Evolutionary conservation across 495 filamentous ascomycete species (phyloP).

Genomic region (Hypoxylon intermedium): DNA sequence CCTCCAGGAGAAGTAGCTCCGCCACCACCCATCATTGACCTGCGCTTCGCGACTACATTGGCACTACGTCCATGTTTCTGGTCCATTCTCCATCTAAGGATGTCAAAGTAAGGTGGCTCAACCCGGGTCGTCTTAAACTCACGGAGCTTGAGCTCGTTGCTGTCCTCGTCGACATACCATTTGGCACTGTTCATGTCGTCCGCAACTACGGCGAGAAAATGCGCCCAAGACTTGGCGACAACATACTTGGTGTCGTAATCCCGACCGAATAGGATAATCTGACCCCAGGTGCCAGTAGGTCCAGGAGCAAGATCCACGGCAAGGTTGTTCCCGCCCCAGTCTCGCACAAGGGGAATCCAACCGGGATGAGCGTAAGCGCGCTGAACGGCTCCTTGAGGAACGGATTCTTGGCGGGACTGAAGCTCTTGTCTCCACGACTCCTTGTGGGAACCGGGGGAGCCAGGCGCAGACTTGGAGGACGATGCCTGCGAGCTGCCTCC

Average conservation of each 20-base stretch:
- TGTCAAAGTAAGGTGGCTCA: slow-evolving; percentile 94
- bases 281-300: slow-evolving; percentile 89
- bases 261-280: slow-evolving; percentile 93
- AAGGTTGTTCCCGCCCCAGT: slow-evolving; percentile 98
- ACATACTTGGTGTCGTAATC: slow-evolving; percentile 99
- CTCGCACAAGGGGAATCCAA: slow-evolving; percentile 95
- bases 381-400: slow-evolving; percentile 84
- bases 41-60: slow-evolving; percentile 48
- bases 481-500: slow-evolving; percentile 61
- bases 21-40: slow-evolving; percentile 45
- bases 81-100: slow-evolving; percentile 91
- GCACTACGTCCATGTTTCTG: slow-evolving; percentile 83
- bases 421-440: slow-evolving; percentile 81
- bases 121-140: slow-evolving; percentile 88
- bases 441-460: slow-evolving; percentile 63
- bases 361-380: slow-evolving; percentile 92
- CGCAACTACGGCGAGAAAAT: slow-evolving; percentile 83
- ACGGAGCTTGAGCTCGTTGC: slow-evolving; percentile 84
- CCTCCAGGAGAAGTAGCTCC: slow-evolving; percentile 50
- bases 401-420: slow-evolving; percentile 81
- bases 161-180: slow-evolving; percentile 89
- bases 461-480: slow-evolving; percentile 56
- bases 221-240: slow-evolving; percentile 88
- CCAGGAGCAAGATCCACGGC: slow-evolving; percentile 94
- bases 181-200: slow-evolving; percentile 89